Conservation (phyloP, 1,139 yeast genomes). For the Saccharomyces hybrid region DNA sequence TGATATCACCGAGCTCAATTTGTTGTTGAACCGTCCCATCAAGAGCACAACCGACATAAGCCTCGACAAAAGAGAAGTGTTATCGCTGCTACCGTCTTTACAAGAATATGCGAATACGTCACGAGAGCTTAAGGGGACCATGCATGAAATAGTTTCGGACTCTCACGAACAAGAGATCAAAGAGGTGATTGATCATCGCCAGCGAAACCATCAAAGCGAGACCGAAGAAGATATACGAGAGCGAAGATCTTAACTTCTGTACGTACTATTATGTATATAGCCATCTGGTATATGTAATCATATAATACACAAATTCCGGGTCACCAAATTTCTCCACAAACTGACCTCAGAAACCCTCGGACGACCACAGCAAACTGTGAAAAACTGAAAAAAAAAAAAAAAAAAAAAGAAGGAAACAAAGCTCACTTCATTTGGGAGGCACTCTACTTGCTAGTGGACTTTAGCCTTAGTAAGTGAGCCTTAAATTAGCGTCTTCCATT, state of each 20-base stretch:
- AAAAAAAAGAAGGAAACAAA: not conserved
- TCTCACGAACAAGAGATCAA: constrained; percentile 2
- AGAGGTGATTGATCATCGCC: not conserved
- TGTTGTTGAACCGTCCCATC: constrained; percentile 5
- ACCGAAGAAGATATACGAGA: not conserved
- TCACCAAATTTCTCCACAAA: not conserved
- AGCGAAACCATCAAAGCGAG: not conserved
- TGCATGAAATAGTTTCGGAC: constrained; percentile 5
- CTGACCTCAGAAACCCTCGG: not conserved
- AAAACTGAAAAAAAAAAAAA: not conserved
- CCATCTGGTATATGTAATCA: not conserved
- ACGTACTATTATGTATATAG: not conserved
- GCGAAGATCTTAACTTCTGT: not conserved
- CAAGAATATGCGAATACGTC: constrained; percentile 6
- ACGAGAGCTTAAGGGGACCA: constrained; percentile 6
- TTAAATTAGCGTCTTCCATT: not conserved
- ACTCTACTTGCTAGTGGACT: no score
- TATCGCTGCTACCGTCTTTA: constrained; percentile 10
- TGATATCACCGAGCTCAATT: constrained; percentile 15
- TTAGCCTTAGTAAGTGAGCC: not conserved
- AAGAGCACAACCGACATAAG: not conserved
- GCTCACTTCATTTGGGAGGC: not conserved
- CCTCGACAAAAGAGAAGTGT: constrained; percentile 1
- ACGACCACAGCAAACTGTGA: not conserved
- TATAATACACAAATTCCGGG: not conserved